These are phyloP conservation scores for Eruca vesicaria DNA, from an alignment of 441 rosid genomes.

Conservation along the genomic window DNA sequence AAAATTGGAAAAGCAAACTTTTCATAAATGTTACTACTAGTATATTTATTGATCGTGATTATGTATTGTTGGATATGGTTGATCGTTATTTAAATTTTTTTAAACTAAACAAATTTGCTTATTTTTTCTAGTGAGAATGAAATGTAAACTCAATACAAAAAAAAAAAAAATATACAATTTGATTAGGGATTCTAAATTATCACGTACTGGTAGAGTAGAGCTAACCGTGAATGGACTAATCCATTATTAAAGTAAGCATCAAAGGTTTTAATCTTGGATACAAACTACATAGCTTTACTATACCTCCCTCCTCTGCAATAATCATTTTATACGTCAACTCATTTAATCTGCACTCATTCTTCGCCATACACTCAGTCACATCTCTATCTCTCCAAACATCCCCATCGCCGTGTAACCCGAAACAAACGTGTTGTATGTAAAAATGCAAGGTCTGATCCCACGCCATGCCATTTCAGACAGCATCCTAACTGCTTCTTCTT, in stretches of 20 bases:
- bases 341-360: conserved; percentile 69
- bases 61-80: too few species aligned
- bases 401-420: conserved; percentile 68
- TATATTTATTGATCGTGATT: too few species aligned
- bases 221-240: conserved; percentile 50
- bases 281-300: conserved; percentile 76
- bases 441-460: conserved; percentile 76
- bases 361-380: conserved; percentile 66
- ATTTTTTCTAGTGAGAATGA: neutral
- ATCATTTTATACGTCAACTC: conserved; percentile 78
- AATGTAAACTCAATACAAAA: conserved; percentile 19
- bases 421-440: conserved; percentile 87
- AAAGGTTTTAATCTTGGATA: conserved; percentile 55
- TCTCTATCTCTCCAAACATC: conserved; percentile 67
- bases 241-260: conserved; percentile 58
- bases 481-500: too few species aligned
- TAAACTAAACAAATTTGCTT: conserved; percentile 4
- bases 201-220: conserved; percentile 56
- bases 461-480: conserved; percentile 65
- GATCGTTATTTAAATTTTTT: too few species aligned
- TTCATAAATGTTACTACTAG: too few species aligned
- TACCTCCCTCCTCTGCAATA: conserved; percentile 67
- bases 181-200: conserved; percentile 45
- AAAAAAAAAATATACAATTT: neutral
- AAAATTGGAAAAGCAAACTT: too few species aligned